These are phyloP conservation scores for Suhomyces prunicola DNA, from an alignment of 805 yeast species.

Conservation along the genomic window DNA sequence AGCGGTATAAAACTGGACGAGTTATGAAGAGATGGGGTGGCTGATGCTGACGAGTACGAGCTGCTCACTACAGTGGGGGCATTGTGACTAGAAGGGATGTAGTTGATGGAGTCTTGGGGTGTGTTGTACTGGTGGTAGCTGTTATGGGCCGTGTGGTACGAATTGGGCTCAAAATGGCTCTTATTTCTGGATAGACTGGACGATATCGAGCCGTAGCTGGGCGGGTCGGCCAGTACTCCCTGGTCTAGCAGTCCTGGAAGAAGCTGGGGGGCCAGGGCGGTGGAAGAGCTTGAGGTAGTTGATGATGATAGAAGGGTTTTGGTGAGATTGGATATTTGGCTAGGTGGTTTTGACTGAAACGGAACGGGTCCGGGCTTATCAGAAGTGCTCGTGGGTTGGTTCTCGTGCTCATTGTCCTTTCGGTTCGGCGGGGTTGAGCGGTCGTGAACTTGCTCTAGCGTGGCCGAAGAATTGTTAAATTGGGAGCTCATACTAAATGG, in stretches of 20 bases:
- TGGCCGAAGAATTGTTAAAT: background rate
- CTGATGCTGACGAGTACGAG: slow-evolving; percentile 42
- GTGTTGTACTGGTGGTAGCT: slow-evolving; percentile 8
- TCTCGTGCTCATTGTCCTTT: background rate
- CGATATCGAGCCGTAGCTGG: slow-evolving; percentile 11
- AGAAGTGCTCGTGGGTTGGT: background rate
- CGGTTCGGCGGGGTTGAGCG: slow-evolving; percentile 1
- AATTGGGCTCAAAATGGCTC: slow-evolving; percentile 5
- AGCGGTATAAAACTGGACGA: slow-evolving; percentile 1
- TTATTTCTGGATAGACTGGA: slow-evolving; percentile 11
- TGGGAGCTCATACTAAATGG: background rate
- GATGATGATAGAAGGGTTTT: slow-evolving; percentile 27
- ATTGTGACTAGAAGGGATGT: slow-evolving; percentile 43
- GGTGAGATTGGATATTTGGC: slow-evolving; percentile 30
- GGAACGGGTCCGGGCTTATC: slow-evolving; percentile 4
- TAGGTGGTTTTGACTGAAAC: slow-evolving; percentile 2
- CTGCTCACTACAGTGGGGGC: slow-evolving; percentile 43
- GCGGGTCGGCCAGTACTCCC: slow-evolving; percentile 9
- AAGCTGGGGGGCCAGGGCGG: background rate
- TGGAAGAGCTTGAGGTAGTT: slow-evolving; percentile 3
- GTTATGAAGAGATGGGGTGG: slow-evolving; percentile 24
- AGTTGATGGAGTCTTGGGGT: slow-evolving; percentile 18
- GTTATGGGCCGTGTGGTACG: slow-evolving; percentile 1
- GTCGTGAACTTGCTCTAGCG: slow-evolving; percentile 1
- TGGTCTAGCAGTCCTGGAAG: slow-evolving; percentile 2